Evolutionary conservation across 495 filamentous ascomycete species (phyloP), one percentile per base, ranked within the genome.

Genomic region (Penicillium antarcticum): DNA sequence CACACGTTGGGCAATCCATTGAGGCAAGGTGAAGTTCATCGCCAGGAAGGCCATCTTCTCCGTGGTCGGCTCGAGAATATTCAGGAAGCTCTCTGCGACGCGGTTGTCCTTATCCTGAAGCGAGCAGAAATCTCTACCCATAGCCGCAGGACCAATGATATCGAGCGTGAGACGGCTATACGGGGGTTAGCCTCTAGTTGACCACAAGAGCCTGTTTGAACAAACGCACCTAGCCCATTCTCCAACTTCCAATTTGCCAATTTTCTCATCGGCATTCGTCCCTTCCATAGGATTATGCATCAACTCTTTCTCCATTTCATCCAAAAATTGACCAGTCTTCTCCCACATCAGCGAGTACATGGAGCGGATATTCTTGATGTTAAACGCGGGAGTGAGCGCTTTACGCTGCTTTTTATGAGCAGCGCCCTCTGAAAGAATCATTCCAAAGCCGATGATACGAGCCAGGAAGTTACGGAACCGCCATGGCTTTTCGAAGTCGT

Each of bases 291-390:
- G 62, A 33, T 63, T 54, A 1, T 41, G 49, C 11, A 60, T 56
- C 18, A 76, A 65, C 40, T 78, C 73, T 18, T 72, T 75, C 18
- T 68, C 67, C 50, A 73, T 41, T 45, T 69, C 66, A 5, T 61
- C 61, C 34, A 74, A 57, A 12, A 79, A 53, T 52, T 72, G 61
- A n/a, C 67, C 59, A 0, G 75, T 73, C 56, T 81, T 81, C 9
- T 67, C 63, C 89, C 89, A 96, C 73, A 96, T 95, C 2, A 86
- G 61, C 0, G 88, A 80, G 55, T 92, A 92, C 34, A 95, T 77
- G 35, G 91, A 80, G 56, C 91, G 89, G 65, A 95, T 74, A 61
- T 95, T 91, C 39, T 88, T 79, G 59, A 87, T 89, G 21, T 84
- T 75, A 62, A 96, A 97, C 0, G 88, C 91, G 0, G 89, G 91